These are phyloP conservation scores for Eutypa lata DNA, from an alignment of 2,329 filamentous ascomycete species.

Conservation along the genomic window DNA sequence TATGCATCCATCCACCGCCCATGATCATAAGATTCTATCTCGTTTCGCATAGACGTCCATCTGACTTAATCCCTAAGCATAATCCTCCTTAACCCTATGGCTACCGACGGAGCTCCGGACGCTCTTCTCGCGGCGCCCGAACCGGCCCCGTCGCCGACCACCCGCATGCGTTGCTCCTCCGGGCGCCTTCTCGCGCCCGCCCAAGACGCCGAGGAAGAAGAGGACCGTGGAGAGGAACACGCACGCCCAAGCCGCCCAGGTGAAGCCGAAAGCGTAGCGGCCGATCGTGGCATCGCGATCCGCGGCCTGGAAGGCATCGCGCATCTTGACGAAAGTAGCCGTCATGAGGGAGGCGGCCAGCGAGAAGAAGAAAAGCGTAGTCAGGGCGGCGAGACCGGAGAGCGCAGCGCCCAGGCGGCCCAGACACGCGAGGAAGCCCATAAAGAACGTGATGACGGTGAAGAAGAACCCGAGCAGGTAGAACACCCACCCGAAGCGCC, in stretches of 20 bases:
- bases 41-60: background rate
- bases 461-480: conserved; percentile 84
- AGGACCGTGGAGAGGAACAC: conserved; percentile 65
- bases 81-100: conserved; percentile 68
- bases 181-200: no score
- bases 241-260: conserved; percentile 67
- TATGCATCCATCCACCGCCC: background rate
- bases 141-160: conserved; percentile 28
- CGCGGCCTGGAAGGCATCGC: conserved; percentile 58
- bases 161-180: no score
- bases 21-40: background rate
- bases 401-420: conserved; percentile 68
- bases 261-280: conserved; percentile 69
- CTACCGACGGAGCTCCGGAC: conserved; percentile 52
- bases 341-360: conserved; percentile 72
- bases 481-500: conserved; percentile 91
- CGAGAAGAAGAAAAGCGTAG: conserved; percentile 68
- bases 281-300: conserved; percentile 61
- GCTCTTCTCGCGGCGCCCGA: conserved; percentile 48
- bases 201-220: conserved; percentile 61
- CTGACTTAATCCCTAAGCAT: no score
- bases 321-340: conserved; percentile 64
- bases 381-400: conserved; percentile 52
- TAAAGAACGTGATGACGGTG: conserved; percentile 63
- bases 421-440: conserved; percentile 66